Base-by-base conservation (phyloP, 345 rosid genomes). In the Nephelium lappaceum region DNA sequence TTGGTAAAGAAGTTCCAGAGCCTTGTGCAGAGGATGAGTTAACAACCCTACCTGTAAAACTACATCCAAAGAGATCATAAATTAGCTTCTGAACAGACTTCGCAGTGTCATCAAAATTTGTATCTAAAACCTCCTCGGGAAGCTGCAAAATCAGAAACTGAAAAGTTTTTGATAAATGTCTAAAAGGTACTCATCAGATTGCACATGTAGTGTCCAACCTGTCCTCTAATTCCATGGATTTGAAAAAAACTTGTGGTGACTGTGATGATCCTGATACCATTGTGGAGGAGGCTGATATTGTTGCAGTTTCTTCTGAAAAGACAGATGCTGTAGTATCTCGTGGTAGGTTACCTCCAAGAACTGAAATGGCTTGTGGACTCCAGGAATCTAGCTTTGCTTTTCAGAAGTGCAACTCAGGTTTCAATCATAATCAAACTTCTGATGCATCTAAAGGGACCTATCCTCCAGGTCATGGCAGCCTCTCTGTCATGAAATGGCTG, bases 401-500 rank as follows among this genome's bases (percentile, higher is more conserved):
- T 71, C 80, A 27, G 73, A 75, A 69, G 79, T 79, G 88, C 74
- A 81, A 72, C 55, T 63, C 84, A 25, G 69, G 57, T 73, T 69
- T 76, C 3, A 79, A 79, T 72, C 80, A 77, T 27, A 74, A 76
- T 70, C 70, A 79, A 69, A 71, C 73, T 77, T 75, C 78, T 38
- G 81, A 83, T 84, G 83, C 88, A 77, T 78, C 73, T 53, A 81
- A 80, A 74, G 81, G 80, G 66, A 73, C 75, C 41, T 78, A 69
- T 78, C 72, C 81, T 81, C 86, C 83, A 67, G 70, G 75, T 81
- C 82, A 70, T 51, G 83, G 79, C 53, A 58, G 24, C 78, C 63
- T 62, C 61, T 78, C 85, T 63, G 65, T 76, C 45, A 80, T 74
- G 88, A 89, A 63, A 88, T 86, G 78, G 83, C 86, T 71, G 69